Base-by-base conservation (phyloP, 495 filamentous ascomycete genomes). In the Lasiosphaeriaceae sp. region DNA sequence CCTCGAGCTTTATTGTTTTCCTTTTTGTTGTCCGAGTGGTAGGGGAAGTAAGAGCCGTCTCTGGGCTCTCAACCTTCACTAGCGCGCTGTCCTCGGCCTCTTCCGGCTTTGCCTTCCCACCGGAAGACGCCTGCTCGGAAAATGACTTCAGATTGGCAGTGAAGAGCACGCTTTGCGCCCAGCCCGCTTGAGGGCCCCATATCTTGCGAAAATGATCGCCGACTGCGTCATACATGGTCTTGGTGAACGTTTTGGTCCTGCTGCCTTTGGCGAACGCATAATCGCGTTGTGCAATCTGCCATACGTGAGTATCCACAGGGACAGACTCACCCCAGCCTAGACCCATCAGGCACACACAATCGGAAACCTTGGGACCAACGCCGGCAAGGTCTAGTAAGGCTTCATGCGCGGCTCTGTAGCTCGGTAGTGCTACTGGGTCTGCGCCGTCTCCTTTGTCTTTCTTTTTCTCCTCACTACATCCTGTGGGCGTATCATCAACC, bases 131-230 rank as follows among this genome's bases (percentile, higher is more conserved):
- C 67, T 73, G 79, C 69, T 89, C 88, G 9, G 90, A 83, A 66
- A 97, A 97, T 0, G 88, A 84, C 67, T 85, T 88, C 47, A 99
- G 71, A 68, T 99, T 92, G 3, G 94, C 95, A 0, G 94, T 94
- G 68, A 99, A 99, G 5, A 99, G 80, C 17, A 98, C 95, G 39
- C 87, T 93, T 71, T 99, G 94, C 1, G 94, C 95, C 95, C 95
- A 99, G 1, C 94, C 94, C 11, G 94, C 94, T 61, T 97, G 89
- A 31, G 86, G 83, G 0, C 94, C 94, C 95, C 95, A 97, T 5
- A 97, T 80, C 50, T 82, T 83, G 29, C 94, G 82, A 70, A 97
- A 97, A 64, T 94, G 86, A 58, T 96, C 87, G 3, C 87, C 95
- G 43, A 99, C 82, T 8, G 92, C 89, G 63, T 92, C 86, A 67